Percentiles rank a stretch among this genome's conserved stretches.
phyloP scores from a whole-genome alignment of 2,329 filamentous ascomycete species.

The Aspergillus pseudoviridinutans region DNA sequence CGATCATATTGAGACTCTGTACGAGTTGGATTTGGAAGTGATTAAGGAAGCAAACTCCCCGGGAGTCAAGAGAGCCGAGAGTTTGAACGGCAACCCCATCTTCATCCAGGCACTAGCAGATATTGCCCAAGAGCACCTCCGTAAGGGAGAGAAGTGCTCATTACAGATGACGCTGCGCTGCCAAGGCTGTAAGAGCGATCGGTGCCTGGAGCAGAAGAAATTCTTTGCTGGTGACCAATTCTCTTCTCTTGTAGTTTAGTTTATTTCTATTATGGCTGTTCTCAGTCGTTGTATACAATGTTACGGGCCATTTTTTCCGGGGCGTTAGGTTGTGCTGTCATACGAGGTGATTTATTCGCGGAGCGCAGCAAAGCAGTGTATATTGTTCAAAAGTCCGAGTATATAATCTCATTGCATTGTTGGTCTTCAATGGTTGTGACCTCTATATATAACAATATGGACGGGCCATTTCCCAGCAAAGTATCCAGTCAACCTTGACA shows the following conservation, averaged over 20 bases:
- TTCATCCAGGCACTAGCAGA: conserved; percentile 90
- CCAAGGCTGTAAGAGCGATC: conserved; percentile 86
- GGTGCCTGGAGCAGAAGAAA: conserved; percentile 69
- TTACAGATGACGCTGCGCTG: conserved; percentile 86
- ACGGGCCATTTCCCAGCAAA: background rate
- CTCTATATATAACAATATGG: background rate
- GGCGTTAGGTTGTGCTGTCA: background rate
- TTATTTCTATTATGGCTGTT: background rate
- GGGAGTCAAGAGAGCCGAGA: conserved; percentile 86
- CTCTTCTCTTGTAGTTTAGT: conserved; percentile 31
- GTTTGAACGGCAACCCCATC: conserved; percentile 81
- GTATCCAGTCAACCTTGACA: background rate
- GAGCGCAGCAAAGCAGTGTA: background rate
- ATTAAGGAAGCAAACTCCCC: conserved; percentile 75
- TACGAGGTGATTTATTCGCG: too few relatives aligned
- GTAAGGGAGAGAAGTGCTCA: conserved; percentile 67
- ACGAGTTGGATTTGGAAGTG: conserved; percentile 89
- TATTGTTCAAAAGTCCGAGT: background rate
- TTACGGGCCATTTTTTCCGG: background rate
- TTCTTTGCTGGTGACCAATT: conserved; percentile 54
- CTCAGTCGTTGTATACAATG: background rate
- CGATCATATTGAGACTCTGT: conserved; percentile 98
- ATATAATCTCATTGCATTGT: background rate
- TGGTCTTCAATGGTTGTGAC: background rate
- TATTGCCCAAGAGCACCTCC: conserved; percentile 75